Base-by-base conservation (phyloP, 2,329 filamentous ascomycete genomes). In the Acrocalymma vagum region DNA sequence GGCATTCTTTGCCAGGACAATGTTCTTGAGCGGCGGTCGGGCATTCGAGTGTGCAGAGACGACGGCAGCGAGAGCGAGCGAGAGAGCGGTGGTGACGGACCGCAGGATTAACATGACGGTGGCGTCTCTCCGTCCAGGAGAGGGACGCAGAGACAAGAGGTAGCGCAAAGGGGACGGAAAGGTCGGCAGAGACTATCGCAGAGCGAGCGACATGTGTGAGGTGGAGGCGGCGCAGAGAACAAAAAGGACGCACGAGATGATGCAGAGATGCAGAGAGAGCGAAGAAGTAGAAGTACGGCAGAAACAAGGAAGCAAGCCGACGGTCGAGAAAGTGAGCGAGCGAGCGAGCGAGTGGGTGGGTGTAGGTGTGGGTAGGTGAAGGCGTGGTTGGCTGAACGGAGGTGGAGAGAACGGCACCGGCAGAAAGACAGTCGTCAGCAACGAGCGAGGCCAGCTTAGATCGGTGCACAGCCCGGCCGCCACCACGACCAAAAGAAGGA, bases 21-120 rank as follows among this genome's bases (percentile, higher is more conserved):
- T 76, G 62, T 87, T 84, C 55, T 79, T 83, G 48, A 99, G 78
- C 21, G 91, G 90, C 60, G 89, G 89, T 55, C 93, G 82, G 50
- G 58, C 52, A 14, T 58, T 60, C 5, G 69, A 72, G 18, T 53
- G 49, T 17, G 65, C 66, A 33, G 55, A 38, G 30, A 53, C 48
- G 42, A 63, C 26, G 20, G 58, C 44, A 37, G 56, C 55, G 28
- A 62, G 45, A 41, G 61, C 57, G 36, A 57, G 37, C 22, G 48
- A 50, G 37, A 57, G 29, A 33, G 49, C 45, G 31, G 54, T 45
- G 13, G 48, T 43, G 31, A 62, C 29, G 26, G 53, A 48, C 29
- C 53, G 58, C 24, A 56, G 48, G 38, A 68, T 38, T 41, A 59
- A 48, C 65, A 69, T 68, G 39, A 38, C 45, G 34, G 48, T 38